phyloP scores from a whole-genome alignment of 805 yeast species.

The Zygotorulaspora florentina region DNA sequence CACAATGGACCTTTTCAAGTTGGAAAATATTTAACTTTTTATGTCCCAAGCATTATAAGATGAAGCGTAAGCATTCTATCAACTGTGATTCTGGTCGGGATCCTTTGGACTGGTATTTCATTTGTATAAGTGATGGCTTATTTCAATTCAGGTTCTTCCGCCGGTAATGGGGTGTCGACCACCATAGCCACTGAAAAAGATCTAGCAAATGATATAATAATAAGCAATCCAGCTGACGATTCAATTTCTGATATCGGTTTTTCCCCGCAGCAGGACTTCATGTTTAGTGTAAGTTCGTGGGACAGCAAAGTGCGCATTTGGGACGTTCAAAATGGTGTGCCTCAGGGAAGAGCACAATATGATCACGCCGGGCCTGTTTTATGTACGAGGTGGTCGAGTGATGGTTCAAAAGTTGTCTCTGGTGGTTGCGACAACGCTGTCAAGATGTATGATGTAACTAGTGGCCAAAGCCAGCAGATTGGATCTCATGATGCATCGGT shows the following conservation, averaged over 20 bases:
- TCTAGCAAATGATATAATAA: conserved; percentile 62
- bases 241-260: conserved; percentile 79
- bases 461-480: conserved; percentile 78
- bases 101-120: background rate
- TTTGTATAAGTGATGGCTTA: conserved; percentile 19
- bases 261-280: conserved; percentile 77
- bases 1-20: background rate
- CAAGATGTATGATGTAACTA: conserved; percentile 71
- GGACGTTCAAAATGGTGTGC: conserved; percentile 75
- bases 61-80: background rate
- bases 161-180: conserved; percentile 16
- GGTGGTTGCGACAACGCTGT: conserved; percentile 93
- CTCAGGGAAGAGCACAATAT: conserved; percentile 83
- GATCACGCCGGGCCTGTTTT: conserved; percentile 90
- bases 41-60: background rate
- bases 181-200: conserved; percentile 34
- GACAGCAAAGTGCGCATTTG: conserved; percentile 91
- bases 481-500: conserved; percentile 87
- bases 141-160: conserved; percentile 13
- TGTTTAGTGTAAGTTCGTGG: conserved; percentile 83
- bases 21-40: background rate
- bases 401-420: conserved; percentile 81
- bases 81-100: no score
- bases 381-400: conserved; percentile 74
- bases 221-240: conserved; percentile 87